Percentiles rank a stretch among this genome's conserved stretches.
Evolutionary conservation across 2,329 filamentous ascomycete species (phyloP).

Genomic region (Capronia coronata): DNA sequence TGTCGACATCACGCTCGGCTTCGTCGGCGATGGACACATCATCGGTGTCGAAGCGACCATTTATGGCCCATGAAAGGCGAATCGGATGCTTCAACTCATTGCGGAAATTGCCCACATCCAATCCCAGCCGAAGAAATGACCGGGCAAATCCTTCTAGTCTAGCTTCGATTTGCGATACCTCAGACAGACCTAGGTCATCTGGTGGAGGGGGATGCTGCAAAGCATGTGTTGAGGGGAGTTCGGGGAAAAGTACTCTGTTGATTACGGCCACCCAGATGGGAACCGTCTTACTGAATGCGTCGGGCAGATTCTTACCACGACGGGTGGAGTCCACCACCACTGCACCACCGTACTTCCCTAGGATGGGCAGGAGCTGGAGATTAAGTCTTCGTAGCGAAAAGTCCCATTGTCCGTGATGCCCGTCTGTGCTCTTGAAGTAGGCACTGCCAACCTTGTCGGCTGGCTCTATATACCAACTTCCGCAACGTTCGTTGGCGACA

Average conservation of each 20-base stretch:
- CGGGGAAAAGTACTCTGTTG: slow-evolving; percentile 70
- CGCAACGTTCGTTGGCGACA: slow-evolving; percentile 89
- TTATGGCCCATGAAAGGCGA: slow-evolving; percentile 22
- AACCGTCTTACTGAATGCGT: slow-evolving; percentile 87
- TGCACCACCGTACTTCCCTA: slow-evolving; percentile 51
- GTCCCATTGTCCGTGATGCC: slow-evolving; percentile 82
- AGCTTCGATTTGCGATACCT: slow-evolving; percentile 58
- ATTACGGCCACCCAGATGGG: slow-evolving; percentile 89
- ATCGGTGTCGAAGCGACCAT: slow-evolving; percentile 10
- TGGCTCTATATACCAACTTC: slow-evolving; percentile 84
- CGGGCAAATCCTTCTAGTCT: slow-evolving; percentile 52
- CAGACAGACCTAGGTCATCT: slow-evolving; percentile 47
- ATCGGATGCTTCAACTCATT: slow-evolving; percentile 17
- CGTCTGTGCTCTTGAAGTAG: slow-evolving; percentile 98
- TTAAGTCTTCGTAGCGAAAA: slow-evolving; percentile 84
- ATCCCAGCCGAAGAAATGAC: slow-evolving; percentile 40
- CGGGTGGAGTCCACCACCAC: slow-evolving; percentile 91
- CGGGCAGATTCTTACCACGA: slow-evolving; percentile 87
- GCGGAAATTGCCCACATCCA: slow-evolving; percentile 16
- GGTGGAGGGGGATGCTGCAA: slow-evolving; percentile 57
- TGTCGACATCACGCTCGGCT: not conserved
- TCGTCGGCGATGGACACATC: not conserved
- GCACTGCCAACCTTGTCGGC: slow-evolving; percentile 61
- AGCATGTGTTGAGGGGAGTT: slow-evolving; percentile 40
- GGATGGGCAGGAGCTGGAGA: slow-evolving; percentile 65